A percentile compares a stretch with the other conserved stretches of the same genome.
Evolutionary conservation across 306 rosid genomes (phyloP).

Genomic region (Leucaena leucocephala): DNA sequence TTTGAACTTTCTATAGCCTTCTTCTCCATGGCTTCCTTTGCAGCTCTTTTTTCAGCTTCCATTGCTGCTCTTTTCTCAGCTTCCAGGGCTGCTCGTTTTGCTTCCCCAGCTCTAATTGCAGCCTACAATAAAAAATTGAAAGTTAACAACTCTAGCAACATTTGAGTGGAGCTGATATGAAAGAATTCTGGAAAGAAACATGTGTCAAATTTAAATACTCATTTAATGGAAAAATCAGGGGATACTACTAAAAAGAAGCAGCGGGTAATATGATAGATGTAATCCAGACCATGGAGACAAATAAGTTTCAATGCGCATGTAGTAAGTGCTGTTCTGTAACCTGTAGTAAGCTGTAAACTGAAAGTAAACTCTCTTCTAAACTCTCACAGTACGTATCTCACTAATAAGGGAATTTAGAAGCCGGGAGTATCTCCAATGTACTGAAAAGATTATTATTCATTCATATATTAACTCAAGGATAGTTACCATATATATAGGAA

Average conservation of each 20-base stretch:
- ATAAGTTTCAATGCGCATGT: constrained; percentile 1
- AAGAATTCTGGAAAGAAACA: constrained; percentile 22
- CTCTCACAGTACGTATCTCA: too few species aligned
- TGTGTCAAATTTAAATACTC: constrained; percentile 20
- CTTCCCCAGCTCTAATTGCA: constrained; percentile 74
- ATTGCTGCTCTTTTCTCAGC: constrained; percentile 66
- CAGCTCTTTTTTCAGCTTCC: constrained; percentile 66
- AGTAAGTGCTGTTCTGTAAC: too few species aligned
- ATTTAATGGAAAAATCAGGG: background rate
- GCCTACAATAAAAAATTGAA: constrained; percentile 54
- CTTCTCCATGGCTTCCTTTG: constrained; percentile 56
- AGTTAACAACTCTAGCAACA: constrained; percentile 31
- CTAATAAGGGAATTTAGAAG: too few species aligned
- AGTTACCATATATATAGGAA: too few species aligned
- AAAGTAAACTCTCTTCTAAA: too few species aligned
- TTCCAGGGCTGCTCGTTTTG: constrained; percentile 71
- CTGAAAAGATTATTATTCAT: too few species aligned
- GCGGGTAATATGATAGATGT: background rate
- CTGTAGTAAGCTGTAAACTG: too few species aligned
- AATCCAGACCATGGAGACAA: constrained; percentile 21
- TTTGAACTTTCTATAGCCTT: constrained; percentile 47
- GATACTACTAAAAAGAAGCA: background rate
- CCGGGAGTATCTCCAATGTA: too few species aligned
- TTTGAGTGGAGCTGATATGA: constrained; percentile 7
- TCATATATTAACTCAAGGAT: too few species aligned